These are phyloP conservation scores for Chaetomiaceae sp. DNA, from an alignment of 2,329 filamentous ascomycete genomes.

Conservation along the genomic window DNA sequence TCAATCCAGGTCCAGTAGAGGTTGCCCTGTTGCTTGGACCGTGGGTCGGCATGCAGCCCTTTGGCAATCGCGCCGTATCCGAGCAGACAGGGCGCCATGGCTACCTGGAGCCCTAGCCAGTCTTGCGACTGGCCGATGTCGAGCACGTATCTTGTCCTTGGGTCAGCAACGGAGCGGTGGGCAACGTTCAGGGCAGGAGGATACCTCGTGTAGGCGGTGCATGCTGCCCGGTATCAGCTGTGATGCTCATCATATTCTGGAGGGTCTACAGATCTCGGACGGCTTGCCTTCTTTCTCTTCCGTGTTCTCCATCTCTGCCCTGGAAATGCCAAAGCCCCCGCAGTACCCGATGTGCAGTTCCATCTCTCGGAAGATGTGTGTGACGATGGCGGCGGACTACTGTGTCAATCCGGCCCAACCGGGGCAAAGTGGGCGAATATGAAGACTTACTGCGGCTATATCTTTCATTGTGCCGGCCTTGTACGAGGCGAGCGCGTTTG, in stretches of 20 bases:
- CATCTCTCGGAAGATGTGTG: conserved; percentile 74
- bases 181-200: neutral
- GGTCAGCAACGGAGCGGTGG: conserved; percentile 6
- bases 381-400: conserved; percentile 52
- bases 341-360: conserved; percentile 78
- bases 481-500: conserved; percentile 78
- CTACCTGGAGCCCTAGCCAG: conserved; percentile 79
- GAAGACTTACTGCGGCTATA: conserved; percentile 58
- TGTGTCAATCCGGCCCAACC: neutral
- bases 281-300: conserved; percentile 65
- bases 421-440: neutral
- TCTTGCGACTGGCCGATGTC: conserved; percentile 84
- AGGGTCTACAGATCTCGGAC: neutral
- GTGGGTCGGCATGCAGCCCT: conserved; percentile 57
- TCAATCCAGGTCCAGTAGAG: conserved; percentile 87
- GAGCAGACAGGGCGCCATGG: conserved; percentile 80
- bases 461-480: conserved; percentile 70
- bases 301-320: conserved; percentile 63
- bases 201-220: conserved; percentile 36
- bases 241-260: neutral
- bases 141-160: conserved; percentile 62
- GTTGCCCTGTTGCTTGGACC: conserved; percentile 59
- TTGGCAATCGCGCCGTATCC: conserved; percentile 78
- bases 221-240: conserved; percentile 28
- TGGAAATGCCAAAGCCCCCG: conserved; percentile 68